Conservation (phyloP, 2,329 filamentous ascomycete species). For the Chrysoporthe austroafricana region DNA sequence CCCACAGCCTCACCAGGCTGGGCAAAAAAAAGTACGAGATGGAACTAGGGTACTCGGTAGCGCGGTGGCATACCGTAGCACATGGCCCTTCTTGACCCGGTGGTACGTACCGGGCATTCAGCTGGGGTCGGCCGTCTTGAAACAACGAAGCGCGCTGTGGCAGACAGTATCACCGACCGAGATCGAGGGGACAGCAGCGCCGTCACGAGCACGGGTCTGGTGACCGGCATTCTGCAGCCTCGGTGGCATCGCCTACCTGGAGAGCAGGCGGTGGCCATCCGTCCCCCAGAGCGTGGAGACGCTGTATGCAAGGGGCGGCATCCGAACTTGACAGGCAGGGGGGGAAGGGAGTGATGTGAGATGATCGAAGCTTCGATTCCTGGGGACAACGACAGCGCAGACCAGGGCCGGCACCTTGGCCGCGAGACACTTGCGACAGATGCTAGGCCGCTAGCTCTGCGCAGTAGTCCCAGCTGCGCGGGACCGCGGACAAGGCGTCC, state of each 20-base stretch:
- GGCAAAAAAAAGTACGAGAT: not conserved
- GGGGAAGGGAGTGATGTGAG: not conserved
- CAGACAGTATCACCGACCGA: not conserved
- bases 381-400: conserved; percentile 6
- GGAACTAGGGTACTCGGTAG: conserved; percentile 6
- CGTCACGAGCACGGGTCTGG: not conserved
- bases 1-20: conserved; percentile 17
- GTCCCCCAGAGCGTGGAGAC: not conserved
- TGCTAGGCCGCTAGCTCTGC: not conserved
- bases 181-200: not conserved
- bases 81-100: not conserved
- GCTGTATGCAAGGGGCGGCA: conserved; percentile 6
- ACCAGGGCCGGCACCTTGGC: conserved; percentile 17
- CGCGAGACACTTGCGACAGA: conserved; percentile 10
- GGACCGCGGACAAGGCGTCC: conserved; percentile 13
- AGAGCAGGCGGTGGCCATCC: not conserved
- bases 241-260: not conserved
- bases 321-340: not conserved
- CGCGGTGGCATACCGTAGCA: not conserved
- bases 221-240: conserved; percentile 5
- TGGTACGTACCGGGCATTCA: not conserved
- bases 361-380: not conserved
- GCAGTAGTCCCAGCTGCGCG: conserved; percentile 14
- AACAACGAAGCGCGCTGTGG: not conserved
- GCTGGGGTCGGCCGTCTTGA: not conserved